Percentiles rank a stretch among this genome's conserved stretches.
These are phyloP conservation scores for Miamiensis avidus DNA, from an alignment of 169 alveolate species.

Conservation along the genomic window DNA sequence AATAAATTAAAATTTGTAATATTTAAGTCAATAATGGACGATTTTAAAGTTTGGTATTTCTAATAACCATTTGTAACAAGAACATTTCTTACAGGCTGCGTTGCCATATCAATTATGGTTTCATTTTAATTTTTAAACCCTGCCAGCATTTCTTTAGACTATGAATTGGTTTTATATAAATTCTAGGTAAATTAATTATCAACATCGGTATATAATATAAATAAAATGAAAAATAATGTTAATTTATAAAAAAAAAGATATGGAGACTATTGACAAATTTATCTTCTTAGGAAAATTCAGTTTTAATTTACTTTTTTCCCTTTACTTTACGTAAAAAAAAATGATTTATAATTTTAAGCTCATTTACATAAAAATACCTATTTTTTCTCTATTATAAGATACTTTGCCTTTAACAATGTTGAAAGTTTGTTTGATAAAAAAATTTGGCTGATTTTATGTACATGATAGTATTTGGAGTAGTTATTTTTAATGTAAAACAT, in stretches of 20 bases:
- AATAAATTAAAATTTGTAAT: not conserved
- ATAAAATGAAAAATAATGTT: not conserved
- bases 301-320: not conserved
- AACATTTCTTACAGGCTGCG: not conserved
- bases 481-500: not conserved
- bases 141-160: not conserved
- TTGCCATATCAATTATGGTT: not conserved
- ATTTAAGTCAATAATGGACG: not conserved
- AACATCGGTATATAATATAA: not conserved
- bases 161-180: not conserved
- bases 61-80: not conserved
- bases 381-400: not conserved
- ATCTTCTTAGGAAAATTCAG: not conserved
- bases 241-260: not conserved
- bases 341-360: not conserved
- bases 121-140: not conserved
- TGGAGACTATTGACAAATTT: conserved; percentile 1
- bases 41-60: not conserved
- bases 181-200: not conserved
- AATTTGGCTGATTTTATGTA: not conserved
- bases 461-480: not conserved
- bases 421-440: not conserved
- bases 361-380: not conserved
- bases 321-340: not conserved
- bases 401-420: not conserved